Evolutionary conservation across 129 eudicot genomes (phyloP).

Genomic region (Sambucus nigra): DNA sequence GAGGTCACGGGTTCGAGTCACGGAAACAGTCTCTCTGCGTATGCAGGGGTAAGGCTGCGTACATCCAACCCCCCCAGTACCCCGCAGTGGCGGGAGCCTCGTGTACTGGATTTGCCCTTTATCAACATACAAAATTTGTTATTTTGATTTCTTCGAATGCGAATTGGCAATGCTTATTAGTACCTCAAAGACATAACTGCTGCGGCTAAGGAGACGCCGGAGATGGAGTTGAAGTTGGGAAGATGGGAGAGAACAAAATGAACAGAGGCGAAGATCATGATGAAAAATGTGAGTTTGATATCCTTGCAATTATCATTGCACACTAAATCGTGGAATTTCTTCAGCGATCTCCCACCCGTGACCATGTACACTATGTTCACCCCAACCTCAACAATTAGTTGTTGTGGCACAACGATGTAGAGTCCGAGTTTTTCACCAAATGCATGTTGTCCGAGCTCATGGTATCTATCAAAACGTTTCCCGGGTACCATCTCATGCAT

Average conservation of each 20-base stretch:
- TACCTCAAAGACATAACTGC: conserved; percentile 67
- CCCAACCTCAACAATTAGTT: conserved; percentile 39
- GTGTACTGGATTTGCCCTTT: too few species aligned
- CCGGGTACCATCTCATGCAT: conserved; percentile 61
- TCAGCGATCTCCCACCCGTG: conserved; percentile 44
- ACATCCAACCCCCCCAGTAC: too few species aligned
- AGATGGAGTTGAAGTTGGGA: conserved; percentile 55
- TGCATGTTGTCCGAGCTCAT: conserved; percentile 50
- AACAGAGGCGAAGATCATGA: conserved; percentile 59
- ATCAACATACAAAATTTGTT: not conserved
- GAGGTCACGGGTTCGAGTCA: too few species aligned
- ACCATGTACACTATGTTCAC: conserved; percentile 55
- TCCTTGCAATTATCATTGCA: conserved; percentile 26
- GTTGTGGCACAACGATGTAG: conserved; percentile 42
- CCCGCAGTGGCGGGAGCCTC: too few species aligned
- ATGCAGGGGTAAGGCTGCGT: too few species aligned
- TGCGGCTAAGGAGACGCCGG: conserved; percentile 46
- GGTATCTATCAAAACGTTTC: conserved; percentile 48
- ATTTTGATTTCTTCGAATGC: not conserved
- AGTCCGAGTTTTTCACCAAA: conserved; percentile 53
- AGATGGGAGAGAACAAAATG: conserved; percentile 61
- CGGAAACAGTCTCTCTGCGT: too few species aligned
- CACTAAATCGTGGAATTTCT: conserved; percentile 32
- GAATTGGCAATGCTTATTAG: too few species aligned
- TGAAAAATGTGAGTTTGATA: conserved; percentile 44